Base-by-base conservation (phyloP, 2,329 filamentous ascomycete species). In the Graphiopsis chlorocephala region DNA sequence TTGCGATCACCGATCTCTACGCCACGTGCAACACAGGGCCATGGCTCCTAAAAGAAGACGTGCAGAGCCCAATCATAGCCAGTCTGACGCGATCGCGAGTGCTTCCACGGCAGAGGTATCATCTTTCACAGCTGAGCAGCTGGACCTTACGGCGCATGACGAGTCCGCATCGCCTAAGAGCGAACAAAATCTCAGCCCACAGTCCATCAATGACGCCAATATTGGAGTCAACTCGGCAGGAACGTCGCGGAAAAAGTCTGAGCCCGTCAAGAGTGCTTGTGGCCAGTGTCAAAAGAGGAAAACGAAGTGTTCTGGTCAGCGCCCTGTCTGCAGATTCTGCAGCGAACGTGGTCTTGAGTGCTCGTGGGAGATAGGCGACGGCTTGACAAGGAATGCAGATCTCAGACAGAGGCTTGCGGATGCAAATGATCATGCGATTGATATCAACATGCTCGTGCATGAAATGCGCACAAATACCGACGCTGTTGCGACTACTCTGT, bases 271-370 rank as follows among this genome's bases (percentile, higher is more conserved):
- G 15, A 38, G 25, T 55, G 59, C 59, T 3, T 62, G 59, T 25
- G 47, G n/a, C 15, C 25, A 38, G 10, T 62, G 59, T 20, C 59
- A 62, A 12, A 62, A 52, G 47, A 52, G 59, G 28, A 62, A 62
- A 20, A 62, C 59, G 3, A 62, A 52, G 38, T 62, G 59, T 25
- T 62, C 59, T 5, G 59, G 59, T 10, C 17, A 53, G 20, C 59
- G 59, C 11, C 59, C 59, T 12, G 33, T 11, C 4, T 62, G 59
- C 17, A 17, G 29, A 3, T 62, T 38, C 25, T 62, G 59, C 7
- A 23, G 12, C 15, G 25, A 38, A n/a, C 59, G 59, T n/a, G 45
- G 45, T 14, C 29, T 62, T 4, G 26, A 20, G 29, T 62, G 59
- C 59, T 62, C 59, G 2, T 62, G 59, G 59, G 47, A 62, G 20